Percentiles rank a stretch among this genome's conserved stretches.
Conservation (phyloP, 208 protist genomes). For the Trichomonas tenax region DNA sequence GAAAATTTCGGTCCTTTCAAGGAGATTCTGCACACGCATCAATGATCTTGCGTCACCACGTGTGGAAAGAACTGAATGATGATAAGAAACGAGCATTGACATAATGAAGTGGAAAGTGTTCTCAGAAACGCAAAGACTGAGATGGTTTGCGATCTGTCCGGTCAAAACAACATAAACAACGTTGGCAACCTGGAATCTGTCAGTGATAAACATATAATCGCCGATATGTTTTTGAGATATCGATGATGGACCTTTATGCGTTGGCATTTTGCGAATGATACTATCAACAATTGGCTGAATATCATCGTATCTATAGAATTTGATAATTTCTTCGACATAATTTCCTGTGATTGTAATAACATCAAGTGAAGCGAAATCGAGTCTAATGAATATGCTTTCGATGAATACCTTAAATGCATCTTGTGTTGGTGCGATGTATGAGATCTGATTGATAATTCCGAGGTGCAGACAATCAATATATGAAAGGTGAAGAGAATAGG, state of each 20-base stretch:
- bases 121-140: background rate
- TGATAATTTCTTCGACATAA: background rate
- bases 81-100: background rate
- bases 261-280: background rate
- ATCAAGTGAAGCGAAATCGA: background rate
- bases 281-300: background rate
- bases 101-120: background rate
- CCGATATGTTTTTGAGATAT: background rate
- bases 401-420: background rate
- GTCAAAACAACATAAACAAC: background rate
- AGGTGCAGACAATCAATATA: background rate
- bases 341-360: background rate
- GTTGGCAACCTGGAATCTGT: background rate
- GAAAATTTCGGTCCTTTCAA: background rate
- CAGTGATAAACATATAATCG: background rate
- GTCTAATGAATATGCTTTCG: background rate
- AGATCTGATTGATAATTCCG: background rate
- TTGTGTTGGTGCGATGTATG: background rate
- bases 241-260: background rate
- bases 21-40: background rate
- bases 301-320: background rate
- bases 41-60: background rate
- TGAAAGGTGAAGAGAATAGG: background rate
- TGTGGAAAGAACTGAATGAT: background rate
- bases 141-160: background rate